These are phyloP conservation scores for Salvia miltiorrhiza DNA, from an alignment of 257 asterid genomes.

Conservation along the genomic window DNA sequence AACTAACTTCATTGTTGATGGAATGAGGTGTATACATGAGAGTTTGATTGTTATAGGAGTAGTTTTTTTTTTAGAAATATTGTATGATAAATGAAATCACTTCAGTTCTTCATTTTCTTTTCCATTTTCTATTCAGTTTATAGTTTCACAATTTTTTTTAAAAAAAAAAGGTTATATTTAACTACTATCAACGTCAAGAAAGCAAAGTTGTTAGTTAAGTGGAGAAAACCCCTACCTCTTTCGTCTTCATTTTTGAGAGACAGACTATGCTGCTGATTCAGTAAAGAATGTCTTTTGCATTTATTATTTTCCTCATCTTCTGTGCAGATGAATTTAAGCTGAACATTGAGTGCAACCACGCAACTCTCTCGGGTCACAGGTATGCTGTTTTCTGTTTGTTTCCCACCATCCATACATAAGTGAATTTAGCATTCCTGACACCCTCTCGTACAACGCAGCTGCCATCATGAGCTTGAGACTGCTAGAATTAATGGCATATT, in stretches of 20 bases:
- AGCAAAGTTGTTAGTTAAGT: background rate
- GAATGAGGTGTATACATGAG: background rate
- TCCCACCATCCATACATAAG: background rate
- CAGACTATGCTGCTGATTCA: background rate
- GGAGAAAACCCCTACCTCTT: too few relatives aligned
- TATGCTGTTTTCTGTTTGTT: conserved; percentile 22
- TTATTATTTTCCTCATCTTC: background rate
- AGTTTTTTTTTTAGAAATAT: too few relatives aligned
- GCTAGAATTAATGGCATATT: conserved; percentile 94
- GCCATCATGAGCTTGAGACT: conserved; percentile 58
- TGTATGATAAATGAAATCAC: background rate
- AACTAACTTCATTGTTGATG: background rate
- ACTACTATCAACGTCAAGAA: background rate
- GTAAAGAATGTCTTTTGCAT: background rate
- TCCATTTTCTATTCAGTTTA: too few relatives aligned
- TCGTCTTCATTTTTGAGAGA: background rate
- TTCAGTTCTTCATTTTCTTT: too few relatives aligned
- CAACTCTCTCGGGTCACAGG: conserved; percentile 97
- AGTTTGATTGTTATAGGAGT: background rate
- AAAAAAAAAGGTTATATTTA: background rate
- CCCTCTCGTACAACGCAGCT: conserved; percentile 33
- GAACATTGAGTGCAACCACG: conserved; percentile 98
- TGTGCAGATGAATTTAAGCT: conserved; percentile 80
- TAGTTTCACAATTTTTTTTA: too few relatives aligned
- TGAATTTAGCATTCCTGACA: background rate